phyloP scores from a whole-genome alignment of 2,329 filamentous ascomycete genomes.

The Pseudogymnoascus sp. region DNA sequence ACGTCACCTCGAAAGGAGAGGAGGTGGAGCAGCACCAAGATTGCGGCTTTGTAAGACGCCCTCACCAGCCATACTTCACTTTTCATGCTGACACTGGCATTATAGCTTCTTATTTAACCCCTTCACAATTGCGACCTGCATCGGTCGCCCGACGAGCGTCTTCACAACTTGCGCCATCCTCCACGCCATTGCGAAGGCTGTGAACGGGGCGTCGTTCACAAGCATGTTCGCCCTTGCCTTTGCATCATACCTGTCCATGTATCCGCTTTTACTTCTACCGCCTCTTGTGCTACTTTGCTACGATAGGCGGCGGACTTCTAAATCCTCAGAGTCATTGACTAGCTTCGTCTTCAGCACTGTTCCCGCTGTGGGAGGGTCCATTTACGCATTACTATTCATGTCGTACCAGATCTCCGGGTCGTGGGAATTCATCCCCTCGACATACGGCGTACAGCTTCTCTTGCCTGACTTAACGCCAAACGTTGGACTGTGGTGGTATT shows the following conservation, averaged over 20 bases:
- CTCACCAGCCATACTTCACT: neutral
- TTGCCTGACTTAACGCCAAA: constrained; percentile 91
- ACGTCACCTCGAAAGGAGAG: constrained; percentile 5
- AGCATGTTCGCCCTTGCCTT: constrained; percentile 79
- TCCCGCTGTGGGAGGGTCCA: constrained; percentile 42
- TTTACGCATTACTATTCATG: constrained; percentile 57
- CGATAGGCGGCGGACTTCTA: constrained; percentile 41
- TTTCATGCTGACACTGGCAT: neutral
- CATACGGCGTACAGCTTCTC: constrained; percentile 86
- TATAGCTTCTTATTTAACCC: constrained; percentile 85
- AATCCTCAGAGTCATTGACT: constrained; percentile 28
- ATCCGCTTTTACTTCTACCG: constrained; percentile 77
- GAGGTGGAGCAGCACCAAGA: constrained; percentile 28
- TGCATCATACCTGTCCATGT: constrained; percentile 85
- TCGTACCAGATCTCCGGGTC: constrained; percentile 71
- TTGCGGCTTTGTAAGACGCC: constrained; percentile 64
- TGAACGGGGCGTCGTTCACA: constrained; percentile 61
- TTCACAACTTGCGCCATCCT: constrained; percentile 87
- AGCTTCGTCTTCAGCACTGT: constrained; percentile 49
- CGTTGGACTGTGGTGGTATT: constrained; percentile 98
- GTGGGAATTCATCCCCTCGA: constrained; percentile 80
- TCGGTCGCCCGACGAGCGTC: constrained; percentile 79
- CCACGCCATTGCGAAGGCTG: constrained; percentile 72
- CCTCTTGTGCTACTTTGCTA: constrained; percentile 75
- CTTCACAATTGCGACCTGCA: constrained; percentile 82